Evolutionary conservation across 371 early-diverging fungal species (phyloP).

Genomic region (Saksenaea oblongispora): DNA sequence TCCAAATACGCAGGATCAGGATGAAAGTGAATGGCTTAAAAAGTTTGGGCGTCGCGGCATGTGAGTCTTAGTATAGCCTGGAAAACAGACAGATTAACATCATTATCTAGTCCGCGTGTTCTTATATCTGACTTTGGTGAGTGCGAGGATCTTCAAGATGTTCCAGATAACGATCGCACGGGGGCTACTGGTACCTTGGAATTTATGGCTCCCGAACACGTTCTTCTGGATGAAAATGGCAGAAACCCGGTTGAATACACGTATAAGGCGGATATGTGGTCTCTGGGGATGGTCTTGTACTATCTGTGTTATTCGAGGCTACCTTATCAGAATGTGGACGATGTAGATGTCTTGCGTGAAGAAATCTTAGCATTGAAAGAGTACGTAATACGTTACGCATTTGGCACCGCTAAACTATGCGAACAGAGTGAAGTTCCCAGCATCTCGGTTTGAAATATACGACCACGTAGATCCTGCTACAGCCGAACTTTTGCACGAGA

Average conservation of each 20-base stretch:
- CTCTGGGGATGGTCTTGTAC: conserved; percentile 91
- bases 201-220: conserved; percentile 91
- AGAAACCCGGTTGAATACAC: conserved; percentile 75
- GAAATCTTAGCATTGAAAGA: conserved; percentile 76
- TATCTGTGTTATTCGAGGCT: conserved; percentile 84
- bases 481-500: conserved; percentile 15
- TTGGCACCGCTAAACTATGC: not conserved
- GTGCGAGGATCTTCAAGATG: conserved; percentile 77
- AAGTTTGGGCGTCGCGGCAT: conserved; percentile 23
- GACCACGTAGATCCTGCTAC: conserved; percentile 10
- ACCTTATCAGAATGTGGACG: conserved; percentile 85
- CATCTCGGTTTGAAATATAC: conserved; percentile 33
- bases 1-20: conserved; percentile 20
- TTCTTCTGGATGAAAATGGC: conserved; percentile 52
- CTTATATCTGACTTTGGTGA: conserved; percentile 96
- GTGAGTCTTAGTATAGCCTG: not conserved
- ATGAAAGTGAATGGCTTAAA: conserved; percentile 26
- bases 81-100: not conserved
- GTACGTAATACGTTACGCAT: conserved; percentile 18
- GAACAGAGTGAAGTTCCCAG: conserved; percentile 34
- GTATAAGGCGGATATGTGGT: conserved; percentile 92
- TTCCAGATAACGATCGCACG: conserved; percentile 68
- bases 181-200: conserved; percentile 96
- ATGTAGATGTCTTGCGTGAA: conserved; percentile 77
- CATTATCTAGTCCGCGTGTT: conserved; percentile 65